These are phyloP conservation scores for Cercospora janseana DNA, from an alignment of 2,329 filamentous ascomycete genomes.

Conservation along the genomic window DNA sequence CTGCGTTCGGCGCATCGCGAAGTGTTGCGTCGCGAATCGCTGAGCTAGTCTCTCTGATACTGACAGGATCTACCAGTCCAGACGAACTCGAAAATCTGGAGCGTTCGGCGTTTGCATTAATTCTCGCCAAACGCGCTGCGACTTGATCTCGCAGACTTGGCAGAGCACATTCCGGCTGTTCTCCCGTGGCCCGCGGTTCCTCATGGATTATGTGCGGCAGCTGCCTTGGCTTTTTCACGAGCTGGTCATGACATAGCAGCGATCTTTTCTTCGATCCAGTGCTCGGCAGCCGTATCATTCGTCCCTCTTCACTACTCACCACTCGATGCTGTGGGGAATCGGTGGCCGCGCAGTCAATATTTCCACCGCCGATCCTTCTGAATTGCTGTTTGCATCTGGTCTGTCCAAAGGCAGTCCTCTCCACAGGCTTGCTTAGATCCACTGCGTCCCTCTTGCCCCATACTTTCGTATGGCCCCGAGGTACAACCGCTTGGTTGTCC, in stretches of 20 bases:
- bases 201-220: slow-evolving; percentile 2
- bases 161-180: no score
- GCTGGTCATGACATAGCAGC: slow-evolving; percentile 44
- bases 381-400: no score
- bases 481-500: neutral
- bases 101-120: slow-evolving; percentile 28
- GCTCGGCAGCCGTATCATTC: slow-evolving; percentile 41
- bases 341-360: no score
- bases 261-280: slow-evolving; percentile 42
- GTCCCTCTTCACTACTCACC: slow-evolving; percentile 15
- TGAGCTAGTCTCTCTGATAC: neutral
- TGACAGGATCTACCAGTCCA: no score
- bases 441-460: no score
- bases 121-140: slow-evolving; percentile 33
- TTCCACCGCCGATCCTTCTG: no score
- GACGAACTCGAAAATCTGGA: slow-evolving; percentile 5
- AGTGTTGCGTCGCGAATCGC: neutral
- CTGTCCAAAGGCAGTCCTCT: no score
- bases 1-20: no score
- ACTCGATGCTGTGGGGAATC: slow-evolving; percentile 3
- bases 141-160: slow-evolving; percentile 29
- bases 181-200: no score
- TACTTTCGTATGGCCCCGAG: no score
- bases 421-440: no score
- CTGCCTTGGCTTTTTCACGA: slow-evolving; percentile 22